phyloP scores from a whole-genome alignment of 148 eudicot genomes.

The Rhododendron molle region DNA sequence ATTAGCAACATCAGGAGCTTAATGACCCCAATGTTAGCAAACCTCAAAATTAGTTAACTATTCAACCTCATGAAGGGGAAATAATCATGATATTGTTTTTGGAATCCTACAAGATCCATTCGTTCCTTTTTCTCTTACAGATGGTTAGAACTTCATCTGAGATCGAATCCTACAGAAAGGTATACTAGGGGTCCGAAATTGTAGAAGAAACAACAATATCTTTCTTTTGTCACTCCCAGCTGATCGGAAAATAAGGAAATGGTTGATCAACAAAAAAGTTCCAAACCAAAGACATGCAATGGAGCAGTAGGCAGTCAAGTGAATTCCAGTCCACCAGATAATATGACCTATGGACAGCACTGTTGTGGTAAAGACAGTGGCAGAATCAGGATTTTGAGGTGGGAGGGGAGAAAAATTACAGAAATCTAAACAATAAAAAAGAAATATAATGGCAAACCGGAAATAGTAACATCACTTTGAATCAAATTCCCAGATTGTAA shows the following conservation, averaged over 20 bases:
- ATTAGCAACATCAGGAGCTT: background rate
- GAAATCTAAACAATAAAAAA: background rate
- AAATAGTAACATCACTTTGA: background rate
- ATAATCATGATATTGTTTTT: background rate
- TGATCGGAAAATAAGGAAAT: background rate
- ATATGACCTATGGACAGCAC: background rate
- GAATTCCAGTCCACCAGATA: background rate
- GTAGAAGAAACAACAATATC: background rate
- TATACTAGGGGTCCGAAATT: background rate
- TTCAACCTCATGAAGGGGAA: background rate
- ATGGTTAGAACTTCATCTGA: background rate
- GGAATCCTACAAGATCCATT: background rate
- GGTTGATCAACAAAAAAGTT: background rate
- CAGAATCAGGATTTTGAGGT: background rate
- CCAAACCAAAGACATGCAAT: background rate
- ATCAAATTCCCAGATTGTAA: background rate
- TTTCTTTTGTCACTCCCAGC: background rate
- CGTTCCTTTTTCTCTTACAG: background rate
- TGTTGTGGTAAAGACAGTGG: background rate
- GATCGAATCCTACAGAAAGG: background rate
- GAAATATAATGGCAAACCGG: background rate
- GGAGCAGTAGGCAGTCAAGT: background rate
- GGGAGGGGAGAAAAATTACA: background rate
- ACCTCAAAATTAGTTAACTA: background rate
- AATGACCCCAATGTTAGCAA: background rate